Conservation (phyloP, 345 rosid species). For the Triadica sebifera region DNA sequence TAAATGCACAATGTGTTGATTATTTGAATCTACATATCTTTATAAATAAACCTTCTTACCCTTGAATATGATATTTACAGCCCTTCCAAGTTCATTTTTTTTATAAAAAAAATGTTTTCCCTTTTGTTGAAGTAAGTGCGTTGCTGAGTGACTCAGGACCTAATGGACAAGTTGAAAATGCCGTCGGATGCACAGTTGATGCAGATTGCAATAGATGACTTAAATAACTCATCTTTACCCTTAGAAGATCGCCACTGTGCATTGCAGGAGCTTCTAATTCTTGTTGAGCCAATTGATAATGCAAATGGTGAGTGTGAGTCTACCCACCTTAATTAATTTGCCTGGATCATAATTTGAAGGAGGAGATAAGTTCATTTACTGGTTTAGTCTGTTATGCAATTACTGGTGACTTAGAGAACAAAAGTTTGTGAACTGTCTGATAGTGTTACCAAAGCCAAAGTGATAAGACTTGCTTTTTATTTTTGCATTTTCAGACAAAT, state of each 20-base stretch:
- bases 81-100: background rate
- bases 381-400: background rate
- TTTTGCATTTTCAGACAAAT: background rate
- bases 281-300: constrained; percentile 92
- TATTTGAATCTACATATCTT: background rate
- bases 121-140: background rate
- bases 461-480: background rate
- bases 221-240: constrained; percentile 67
- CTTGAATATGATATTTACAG: background rate
- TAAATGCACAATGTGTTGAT: background rate
- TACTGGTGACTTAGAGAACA: background rate
- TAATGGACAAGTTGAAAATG: constrained; percentile 69
- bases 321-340: background rate
- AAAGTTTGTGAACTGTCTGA: background rate
- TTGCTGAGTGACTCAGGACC: constrained; percentile 46
- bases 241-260: constrained; percentile 79
- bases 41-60: background rate
- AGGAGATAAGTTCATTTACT: background rate
- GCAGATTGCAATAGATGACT: constrained; percentile 71
- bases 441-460: background rate
- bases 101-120: background rate
- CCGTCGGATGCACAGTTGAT: constrained; percentile 86
- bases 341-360: background rate
- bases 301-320: constrained; percentile 60
- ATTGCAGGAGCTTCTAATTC: constrained; percentile 71